phyloP scores from a whole-genome alignment of 495 filamentous ascomycete species.

The Talaromyces borbonicus region DNA sequence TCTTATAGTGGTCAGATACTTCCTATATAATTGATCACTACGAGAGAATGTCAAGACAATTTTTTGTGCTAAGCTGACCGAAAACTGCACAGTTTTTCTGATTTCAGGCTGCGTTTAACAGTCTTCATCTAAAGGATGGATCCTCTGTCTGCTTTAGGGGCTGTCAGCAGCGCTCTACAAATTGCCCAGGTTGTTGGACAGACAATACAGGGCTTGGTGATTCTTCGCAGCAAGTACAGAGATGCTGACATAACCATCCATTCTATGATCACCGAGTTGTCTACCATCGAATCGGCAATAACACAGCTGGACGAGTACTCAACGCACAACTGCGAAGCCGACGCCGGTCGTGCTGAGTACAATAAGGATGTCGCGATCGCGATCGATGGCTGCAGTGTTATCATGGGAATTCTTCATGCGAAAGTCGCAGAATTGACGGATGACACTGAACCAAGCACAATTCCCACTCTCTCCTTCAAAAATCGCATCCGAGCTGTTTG shows the following conservation, averaged over 20 bases:
- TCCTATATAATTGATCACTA: too few species aligned
- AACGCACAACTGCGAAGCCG: constrained; percentile 17
- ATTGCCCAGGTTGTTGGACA: constrained; percentile 23
- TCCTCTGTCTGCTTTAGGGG: constrained; percentile 21
- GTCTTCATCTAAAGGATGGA: constrained; percentile 16
- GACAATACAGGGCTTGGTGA: constrained; percentile 23
- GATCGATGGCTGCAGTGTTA: constrained; percentile 29
- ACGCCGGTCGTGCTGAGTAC: constrained; percentile 19
- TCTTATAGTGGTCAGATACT: background rate
- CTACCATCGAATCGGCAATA: constrained; percentile 29
- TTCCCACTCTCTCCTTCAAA: constrained; percentile 14
- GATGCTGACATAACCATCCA: constrained; percentile 33
- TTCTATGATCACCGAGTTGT: constrained; percentile 30
- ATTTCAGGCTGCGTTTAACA: background rate
- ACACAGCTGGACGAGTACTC: constrained; percentile 34
- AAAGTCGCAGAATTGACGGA: constrained; percentile 24
- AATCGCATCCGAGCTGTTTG: constrained; percentile 23
- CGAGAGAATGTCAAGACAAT: too few species aligned
- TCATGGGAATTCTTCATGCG: constrained; percentile 30
- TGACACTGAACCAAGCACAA: constrained; percentile 7
- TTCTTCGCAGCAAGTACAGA: constrained; percentile 28
- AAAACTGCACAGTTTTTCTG: background rate
- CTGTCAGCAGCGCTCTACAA: constrained; percentile 21
- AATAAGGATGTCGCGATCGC: constrained; percentile 25
- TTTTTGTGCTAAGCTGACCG: too few species aligned